phyloP scores from a whole-genome alignment of 495 filamentous ascomycete species.

The Penicillium roqueforti region DNA sequence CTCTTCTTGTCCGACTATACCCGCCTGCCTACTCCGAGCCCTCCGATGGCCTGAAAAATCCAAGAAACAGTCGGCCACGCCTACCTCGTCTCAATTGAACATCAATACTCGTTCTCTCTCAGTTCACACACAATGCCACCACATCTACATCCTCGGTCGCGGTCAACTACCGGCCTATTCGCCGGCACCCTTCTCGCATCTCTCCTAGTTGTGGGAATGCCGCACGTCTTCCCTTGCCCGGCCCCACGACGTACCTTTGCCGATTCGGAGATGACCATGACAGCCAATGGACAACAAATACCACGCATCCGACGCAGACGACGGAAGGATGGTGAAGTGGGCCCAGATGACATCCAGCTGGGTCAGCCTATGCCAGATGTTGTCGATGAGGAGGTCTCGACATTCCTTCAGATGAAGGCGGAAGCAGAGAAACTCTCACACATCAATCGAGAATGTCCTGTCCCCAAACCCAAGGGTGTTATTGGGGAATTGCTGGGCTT shows the following conservation, averaged over 20 bases:
- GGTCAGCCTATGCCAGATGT: conserved; percentile 18
- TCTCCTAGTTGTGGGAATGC: conserved; percentile 86
- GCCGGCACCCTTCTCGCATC: conserved; percentile 87
- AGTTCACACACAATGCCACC: conserved; percentile 62
- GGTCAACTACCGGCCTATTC: conserved; percentile 87
- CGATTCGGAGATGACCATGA: conserved; percentile 58
- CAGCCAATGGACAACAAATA: conserved; percentile 44
- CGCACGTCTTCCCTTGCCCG: conserved; percentile 91
- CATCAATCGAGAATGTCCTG: conserved; percentile 59
- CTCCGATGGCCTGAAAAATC: conserved; percentile 26
- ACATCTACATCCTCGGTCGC: conserved; percentile 87
- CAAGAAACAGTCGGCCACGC: conserved; percentile 13
- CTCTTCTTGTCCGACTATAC: not conserved
- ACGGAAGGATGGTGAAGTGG: conserved; percentile 30
- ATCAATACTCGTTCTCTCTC: conserved; percentile 1
- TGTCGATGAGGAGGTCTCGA: conserved; percentile 42
- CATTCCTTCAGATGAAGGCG: conserved; percentile 45
- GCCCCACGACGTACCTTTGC: conserved; percentile 70
- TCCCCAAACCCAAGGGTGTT: conserved; percentile 76
- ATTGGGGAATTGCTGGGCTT: conserved; percentile 74
- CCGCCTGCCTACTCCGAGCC: conserved; percentile 2
- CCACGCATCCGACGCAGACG: conserved; percentile 33
- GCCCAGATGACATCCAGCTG: conserved; percentile 17
- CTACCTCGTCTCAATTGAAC: conserved; percentile 6
- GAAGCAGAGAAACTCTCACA: conserved; percentile 38